Percentiles rank a stretch among this genome's conserved stretches.
Evolutionary conservation across 768 basidiomycete genomes (phyloP).

Genomic region (Mycena vitilis): DNA sequence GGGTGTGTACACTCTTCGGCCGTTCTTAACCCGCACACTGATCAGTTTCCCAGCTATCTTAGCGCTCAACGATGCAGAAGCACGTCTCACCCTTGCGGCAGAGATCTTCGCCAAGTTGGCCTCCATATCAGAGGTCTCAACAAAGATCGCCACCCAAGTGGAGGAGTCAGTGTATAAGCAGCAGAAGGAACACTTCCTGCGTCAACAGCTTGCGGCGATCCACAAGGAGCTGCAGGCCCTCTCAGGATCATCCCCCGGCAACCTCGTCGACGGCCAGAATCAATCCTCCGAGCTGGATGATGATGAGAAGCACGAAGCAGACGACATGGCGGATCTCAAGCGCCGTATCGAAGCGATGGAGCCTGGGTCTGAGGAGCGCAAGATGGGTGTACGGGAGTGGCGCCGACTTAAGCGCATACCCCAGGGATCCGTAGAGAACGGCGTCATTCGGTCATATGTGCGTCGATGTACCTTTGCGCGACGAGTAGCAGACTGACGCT

Average conservation of each 20-base stretch:
- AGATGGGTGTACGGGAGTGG: slow-evolving; percentile 86
- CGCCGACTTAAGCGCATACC: slow-evolving; percentile 89
- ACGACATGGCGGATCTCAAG: slow-evolving; percentile 80
- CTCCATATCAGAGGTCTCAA: slow-evolving; percentile 83
- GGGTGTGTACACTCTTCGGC: slow-evolving; percentile 54
- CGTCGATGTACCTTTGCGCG: slow-evolving; percentile 41
- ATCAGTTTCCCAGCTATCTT: slow-evolving; percentile 63
- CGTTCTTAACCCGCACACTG: neutral
- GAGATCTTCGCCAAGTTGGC: slow-evolving; percentile 79
- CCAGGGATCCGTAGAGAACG: slow-evolving; percentile 89
- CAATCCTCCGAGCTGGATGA: slow-evolving; percentile 72
- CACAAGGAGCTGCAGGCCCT: slow-evolving; percentile 72
- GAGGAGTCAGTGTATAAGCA: slow-evolving; percentile 89
- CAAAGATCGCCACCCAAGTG: slow-evolving; percentile 83
- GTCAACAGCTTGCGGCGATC: slow-evolving; percentile 85
- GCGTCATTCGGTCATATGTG: slow-evolving; percentile 87
- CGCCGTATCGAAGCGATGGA: slow-evolving; percentile 81
- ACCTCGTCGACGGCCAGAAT: slow-evolving; percentile 42
- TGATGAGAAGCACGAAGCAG: slow-evolving; percentile 83
- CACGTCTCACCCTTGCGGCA: slow-evolving; percentile 74
- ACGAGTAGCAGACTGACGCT: slow-evolving; percentile 30
- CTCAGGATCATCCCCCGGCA: slow-evolving; percentile 21
- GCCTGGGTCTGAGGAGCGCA: slow-evolving; percentile 81
- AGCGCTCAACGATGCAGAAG: slow-evolving; percentile 66
- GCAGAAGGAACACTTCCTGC: slow-evolving; percentile 88